Conservation (phyloP, 2,329 filamentous ascomycete genomes). For the Fusarium musae region DNA sequence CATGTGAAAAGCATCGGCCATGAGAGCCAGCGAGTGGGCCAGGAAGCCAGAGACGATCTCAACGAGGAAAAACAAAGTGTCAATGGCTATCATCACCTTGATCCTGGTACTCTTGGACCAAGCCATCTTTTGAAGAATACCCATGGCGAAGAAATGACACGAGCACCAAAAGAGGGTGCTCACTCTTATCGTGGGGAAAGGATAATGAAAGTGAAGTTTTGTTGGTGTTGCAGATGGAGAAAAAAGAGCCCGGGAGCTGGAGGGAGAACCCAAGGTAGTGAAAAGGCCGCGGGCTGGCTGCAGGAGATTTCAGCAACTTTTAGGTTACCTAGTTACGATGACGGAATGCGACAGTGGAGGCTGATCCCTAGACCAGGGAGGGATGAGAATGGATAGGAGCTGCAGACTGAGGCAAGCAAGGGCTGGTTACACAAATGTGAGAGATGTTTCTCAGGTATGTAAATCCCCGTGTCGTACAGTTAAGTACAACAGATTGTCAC, state of each 20-base stretch:
- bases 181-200: not conserved
- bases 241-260: not conserved
- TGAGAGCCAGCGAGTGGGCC: slow-evolving; percentile 90
- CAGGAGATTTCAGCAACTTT: slow-evolving; percentile 36
- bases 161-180: slow-evolving; percentile 20
- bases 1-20: slow-evolving; percentile 99
- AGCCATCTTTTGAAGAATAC: slow-evolving; percentile 68
- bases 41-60: slow-evolving; percentile 88
- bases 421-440: slow-evolving; percentile 8
- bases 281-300: slow-evolving; percentile 9
- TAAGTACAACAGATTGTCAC: not conserved
- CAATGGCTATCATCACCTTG: slow-evolving; percentile 90
- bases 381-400: not conserved
- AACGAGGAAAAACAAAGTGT: slow-evolving; percentile 88
- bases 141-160: slow-evolving; percentile 41
- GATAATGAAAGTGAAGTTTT: slow-evolving; percentile 2
- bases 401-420: not conserved
- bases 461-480: not conserved
- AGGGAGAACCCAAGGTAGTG: not conserved
- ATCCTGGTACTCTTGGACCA: slow-evolving; percentile 95
- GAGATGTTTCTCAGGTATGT: slow-evolving; percentile 5
- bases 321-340: slow-evolving; percentile 33
- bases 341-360: slow-evolving; percentile 40
- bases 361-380: slow-evolving; percentile 7
- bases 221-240: slow-evolving; percentile 9